phyloP scores from a whole-genome alignment of 2,329 filamentous ascomycete genomes.

The Scortechinia acanthostroma region DNA sequence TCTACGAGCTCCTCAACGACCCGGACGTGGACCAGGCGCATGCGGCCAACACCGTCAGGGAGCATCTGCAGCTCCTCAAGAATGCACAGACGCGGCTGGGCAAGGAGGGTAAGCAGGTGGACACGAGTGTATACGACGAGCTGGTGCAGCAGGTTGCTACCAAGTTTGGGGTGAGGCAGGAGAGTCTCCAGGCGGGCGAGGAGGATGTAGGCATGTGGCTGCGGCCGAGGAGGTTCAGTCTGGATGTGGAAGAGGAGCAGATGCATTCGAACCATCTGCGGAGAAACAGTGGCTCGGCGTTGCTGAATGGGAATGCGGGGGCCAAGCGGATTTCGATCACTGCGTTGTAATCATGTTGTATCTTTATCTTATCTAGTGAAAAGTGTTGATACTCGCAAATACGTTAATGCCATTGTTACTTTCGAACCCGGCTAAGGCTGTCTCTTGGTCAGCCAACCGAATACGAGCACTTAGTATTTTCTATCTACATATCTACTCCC shows the following conservation, averaged over 20 bases:
- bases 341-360: neutral
- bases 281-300: neutral
- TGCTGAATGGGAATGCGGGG: neutral
- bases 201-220: slow-evolving; percentile 6
- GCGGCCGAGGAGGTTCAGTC: neutral
- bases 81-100: neutral
- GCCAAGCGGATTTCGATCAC: neutral
- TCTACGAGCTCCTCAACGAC: slow-evolving; percentile 7
- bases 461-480: too few relatives aligned
- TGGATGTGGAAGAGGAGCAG: neutral
- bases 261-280: neutral
- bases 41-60: neutral
- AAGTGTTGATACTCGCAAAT: too few relatives aligned
- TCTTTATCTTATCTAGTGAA: too few relatives aligned
- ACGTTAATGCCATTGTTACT: too few relatives aligned
- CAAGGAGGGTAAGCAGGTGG: neutral
- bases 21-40: slow-evolving; percentile 3
- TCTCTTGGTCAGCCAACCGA: too few relatives aligned
- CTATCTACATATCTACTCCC: too few relatives aligned
- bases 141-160: neutral
- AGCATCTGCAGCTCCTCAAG: neutral
- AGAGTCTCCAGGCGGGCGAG: neutral
- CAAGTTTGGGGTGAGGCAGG: neutral
- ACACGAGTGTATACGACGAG: neutral
- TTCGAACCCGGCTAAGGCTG: too few relatives aligned